Evolutionary conservation across 345 rosid genomes (phyloP).

Genomic region (Syzygium oleosum): DNA sequence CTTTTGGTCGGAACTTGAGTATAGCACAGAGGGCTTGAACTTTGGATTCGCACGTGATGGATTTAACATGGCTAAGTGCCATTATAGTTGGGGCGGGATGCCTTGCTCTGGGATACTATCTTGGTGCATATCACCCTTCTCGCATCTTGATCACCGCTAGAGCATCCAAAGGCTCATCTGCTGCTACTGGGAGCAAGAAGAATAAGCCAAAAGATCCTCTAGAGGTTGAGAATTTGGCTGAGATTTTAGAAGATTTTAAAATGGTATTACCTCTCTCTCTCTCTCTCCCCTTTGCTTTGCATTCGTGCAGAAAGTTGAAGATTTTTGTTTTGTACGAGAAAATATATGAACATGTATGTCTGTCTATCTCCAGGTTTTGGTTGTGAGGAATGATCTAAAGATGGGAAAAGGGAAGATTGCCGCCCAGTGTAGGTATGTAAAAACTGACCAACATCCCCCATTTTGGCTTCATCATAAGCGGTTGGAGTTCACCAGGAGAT

Average conservation of each 20-base stretch:
- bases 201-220: constrained; percentile 35
- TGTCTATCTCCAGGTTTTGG: constrained; percentile 55
- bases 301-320: not conserved
- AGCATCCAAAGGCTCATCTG: constrained; percentile 10
- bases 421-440: constrained; percentile 83
- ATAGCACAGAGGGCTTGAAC: not conserved
- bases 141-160: constrained; percentile 26
- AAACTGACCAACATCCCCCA: not conserved
- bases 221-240: constrained; percentile 87
- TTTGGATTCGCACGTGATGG: constrained; percentile 29
- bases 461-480: not conserved
- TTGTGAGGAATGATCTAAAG: constrained; percentile 93
- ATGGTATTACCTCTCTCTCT: constrained; percentile 38
- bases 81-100: constrained; percentile 76
- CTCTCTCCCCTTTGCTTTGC: not conserved
- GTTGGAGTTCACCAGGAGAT: not conserved
- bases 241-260: constrained; percentile 77
- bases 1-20: not conserved
- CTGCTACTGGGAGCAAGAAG: constrained; percentile 17
- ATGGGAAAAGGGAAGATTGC: constrained; percentile 99
- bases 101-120: constrained; percentile 76
- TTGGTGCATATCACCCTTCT: constrained; percentile 45
- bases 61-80: constrained; percentile 71
- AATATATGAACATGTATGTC: not conserved
- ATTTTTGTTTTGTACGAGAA: not conserved